Conservation (phyloP, 306 rosid genomes). For the Trichosanthes cucumerina region DNA sequence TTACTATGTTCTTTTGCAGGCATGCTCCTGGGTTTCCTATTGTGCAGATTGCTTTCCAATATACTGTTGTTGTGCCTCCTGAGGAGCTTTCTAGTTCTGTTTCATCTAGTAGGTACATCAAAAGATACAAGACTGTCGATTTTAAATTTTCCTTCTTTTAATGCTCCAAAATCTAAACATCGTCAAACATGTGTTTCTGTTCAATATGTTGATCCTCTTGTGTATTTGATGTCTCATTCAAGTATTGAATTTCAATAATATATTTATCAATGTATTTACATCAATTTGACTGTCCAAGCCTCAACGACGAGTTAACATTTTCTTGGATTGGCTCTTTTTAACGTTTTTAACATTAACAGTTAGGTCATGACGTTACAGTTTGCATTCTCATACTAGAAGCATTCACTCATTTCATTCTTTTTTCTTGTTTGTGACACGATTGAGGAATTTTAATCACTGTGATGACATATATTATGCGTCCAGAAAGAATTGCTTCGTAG, state of each 20-base stretch:
- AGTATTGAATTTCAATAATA: not conserved
- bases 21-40: slow-evolving; percentile 57
- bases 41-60: slow-evolving; percentile 86
- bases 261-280: not conserved
- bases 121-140: not conserved
- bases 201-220: not conserved
- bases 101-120: slow-evolving; percentile 57
- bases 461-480: not conserved
- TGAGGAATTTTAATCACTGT: not conserved
- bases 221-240: not conserved
- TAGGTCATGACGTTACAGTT: not conserved
- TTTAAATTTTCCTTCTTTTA: not conserved
- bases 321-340: not conserved
- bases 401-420: not conserved
- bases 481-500: not conserved
- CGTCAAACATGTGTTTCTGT: not conserved
- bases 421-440: not conserved
- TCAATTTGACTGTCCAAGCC: not conserved
- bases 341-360: not conserved
- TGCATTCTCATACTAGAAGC: not conserved
- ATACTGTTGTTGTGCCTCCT: slow-evolving; percentile 82
- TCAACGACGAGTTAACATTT: not conserved
- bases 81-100: slow-evolving; percentile 48
- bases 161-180: not conserved
- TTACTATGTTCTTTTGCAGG: slow-evolving; percentile 27